A percentile compares a stretch with the other conserved stretches of the same genome.
Evolutionary conservation across 2,329 filamentous ascomycete genomes (phyloP).

Genomic region (Talaromyces sp.): DNA sequence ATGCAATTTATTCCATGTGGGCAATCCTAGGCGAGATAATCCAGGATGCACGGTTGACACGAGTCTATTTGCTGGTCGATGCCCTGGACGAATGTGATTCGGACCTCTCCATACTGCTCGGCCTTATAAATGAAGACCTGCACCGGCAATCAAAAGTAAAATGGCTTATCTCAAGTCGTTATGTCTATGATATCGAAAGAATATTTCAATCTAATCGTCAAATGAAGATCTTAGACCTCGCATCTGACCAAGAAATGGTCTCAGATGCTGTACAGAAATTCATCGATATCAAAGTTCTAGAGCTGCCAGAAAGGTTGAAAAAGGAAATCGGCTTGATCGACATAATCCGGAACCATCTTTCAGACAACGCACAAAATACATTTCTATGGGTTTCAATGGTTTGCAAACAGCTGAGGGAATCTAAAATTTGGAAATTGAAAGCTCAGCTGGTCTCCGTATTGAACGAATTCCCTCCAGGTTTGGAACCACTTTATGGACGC

Average conservation of each 20-base stretch:
- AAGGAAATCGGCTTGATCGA: background rate
- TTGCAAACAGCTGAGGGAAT: background rate
- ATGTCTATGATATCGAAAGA: background rate
- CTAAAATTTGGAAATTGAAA: background rate
- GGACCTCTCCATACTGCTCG: background rate
- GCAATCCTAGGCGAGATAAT: background rate
- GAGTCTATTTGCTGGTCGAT: background rate
- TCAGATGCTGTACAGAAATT: background rate
- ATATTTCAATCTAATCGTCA: background rate
- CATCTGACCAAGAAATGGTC: background rate
- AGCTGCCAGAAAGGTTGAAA: background rate
- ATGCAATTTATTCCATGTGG: background rate
- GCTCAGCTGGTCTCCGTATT: background rate
- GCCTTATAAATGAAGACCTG: too few relatives aligned
- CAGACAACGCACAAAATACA: slow-evolving; percentile 20
- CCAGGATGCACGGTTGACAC: background rate
- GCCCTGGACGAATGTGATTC: background rate
- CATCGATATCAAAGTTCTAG: background rate
- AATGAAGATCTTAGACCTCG: background rate
- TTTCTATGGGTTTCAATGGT: slow-evolving; percentile 25
- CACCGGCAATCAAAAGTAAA: background rate
- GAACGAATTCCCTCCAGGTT: background rate
- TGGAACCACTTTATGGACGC: background rate
- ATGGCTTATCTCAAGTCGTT: background rate
- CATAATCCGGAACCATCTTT: background rate